Evolutionary conservation across 805 yeast genomes (phyloP), one percentile per base, ranked within the genome.

Genomic region (Metschnikowia matae): DNA sequence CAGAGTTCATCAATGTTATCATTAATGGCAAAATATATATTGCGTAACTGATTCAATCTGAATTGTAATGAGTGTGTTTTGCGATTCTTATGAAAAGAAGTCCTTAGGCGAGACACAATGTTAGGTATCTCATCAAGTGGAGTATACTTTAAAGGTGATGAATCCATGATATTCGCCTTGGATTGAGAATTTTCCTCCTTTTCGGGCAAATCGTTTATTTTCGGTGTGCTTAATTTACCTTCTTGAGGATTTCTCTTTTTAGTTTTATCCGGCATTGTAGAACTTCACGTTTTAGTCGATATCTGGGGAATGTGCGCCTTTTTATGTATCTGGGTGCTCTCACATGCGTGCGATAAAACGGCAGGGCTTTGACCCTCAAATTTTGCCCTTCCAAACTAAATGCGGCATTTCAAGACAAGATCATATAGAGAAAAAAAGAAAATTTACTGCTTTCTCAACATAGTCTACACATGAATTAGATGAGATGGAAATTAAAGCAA

Each of bases 1-100:
- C 75, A 65, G 35, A 92, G 59, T 11, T 62, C 69, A 3, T 80
- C 82, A 46, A 70, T 74, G 60, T 83, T 75, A 62, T 86, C 90
- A 52, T 73, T 68, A 15, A 90, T 49, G 1, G 80, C 83, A 57
- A 75, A 83, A 69, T 84, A 86, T 17, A 90, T 60, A 59, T 84
- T 81, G 51, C 89, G 75, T 56, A 90, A 75, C 62, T 83, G 87
- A 48, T 80, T 72, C 56, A 79, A 72, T 44, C 96, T 75, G 61
- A 61, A 77, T 53, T 75, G 80, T 45, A 84, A 54, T n/a, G 80
- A 67, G 55, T 73, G 78, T 3, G 81, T 72, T 56, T 78, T 79
- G 49, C 77, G 77, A 6, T 68, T 55, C 29, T 62, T 60, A 65
- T 76, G 73, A 60, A 69, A 85, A 2, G 77, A 67, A 5, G 62